Base-by-base conservation (phyloP, 2,329 filamentous ascomycete species). In the Plectosphaerella cucumerina region DNA sequence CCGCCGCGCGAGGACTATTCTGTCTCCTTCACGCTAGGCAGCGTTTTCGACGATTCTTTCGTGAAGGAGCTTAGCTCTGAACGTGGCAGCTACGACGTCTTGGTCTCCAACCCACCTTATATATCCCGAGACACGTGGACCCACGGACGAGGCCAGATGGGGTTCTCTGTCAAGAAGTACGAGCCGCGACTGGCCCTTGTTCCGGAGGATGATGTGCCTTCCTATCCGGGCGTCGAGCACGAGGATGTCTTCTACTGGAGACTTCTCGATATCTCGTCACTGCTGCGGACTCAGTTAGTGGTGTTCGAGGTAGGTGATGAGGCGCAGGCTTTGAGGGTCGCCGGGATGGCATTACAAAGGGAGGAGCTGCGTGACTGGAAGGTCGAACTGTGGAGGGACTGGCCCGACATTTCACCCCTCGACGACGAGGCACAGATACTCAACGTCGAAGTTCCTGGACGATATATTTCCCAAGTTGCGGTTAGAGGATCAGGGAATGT, bases 61-160 rank as follows among this genome's bases (percentile, higher is more conserved):
- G 64, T 6, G 67, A 75, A 15, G 61, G 58, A 33, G 70, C 68
- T 31, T 11, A 53, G 65, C 75, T 48, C 42, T 54, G 3, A 31
- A 46, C n/a, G 21, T 12, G 5, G 12, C 17, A 57, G 35, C 3
- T 78, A 65, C 61, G 85, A 95, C 55, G 70, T 97, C 4, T 69
- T 99, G 2, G 80, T 94, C 34, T 88, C 88, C 2, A 99, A 99
- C 62, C 94, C 94, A 15, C 94, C 94, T 1, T 97, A 97, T 65
- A 86, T 97, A 47, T 95, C 91, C 2, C 71, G 75, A 0, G 58
- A 64, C 37, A 60, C 68, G 10, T 75, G 71, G 71, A 53, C 65
- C 34, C 56, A 66, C 4, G 71, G 70, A 17, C 59, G 59, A 11
- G 68, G 67, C 15, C 67, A 74, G 31, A 57, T 75, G 43, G 81